These are phyloP conservation scores for Thielaviopsis musarum DNA, from an alignment of 2,329 filamentous ascomycete species.

Conservation along the genomic window DNA sequence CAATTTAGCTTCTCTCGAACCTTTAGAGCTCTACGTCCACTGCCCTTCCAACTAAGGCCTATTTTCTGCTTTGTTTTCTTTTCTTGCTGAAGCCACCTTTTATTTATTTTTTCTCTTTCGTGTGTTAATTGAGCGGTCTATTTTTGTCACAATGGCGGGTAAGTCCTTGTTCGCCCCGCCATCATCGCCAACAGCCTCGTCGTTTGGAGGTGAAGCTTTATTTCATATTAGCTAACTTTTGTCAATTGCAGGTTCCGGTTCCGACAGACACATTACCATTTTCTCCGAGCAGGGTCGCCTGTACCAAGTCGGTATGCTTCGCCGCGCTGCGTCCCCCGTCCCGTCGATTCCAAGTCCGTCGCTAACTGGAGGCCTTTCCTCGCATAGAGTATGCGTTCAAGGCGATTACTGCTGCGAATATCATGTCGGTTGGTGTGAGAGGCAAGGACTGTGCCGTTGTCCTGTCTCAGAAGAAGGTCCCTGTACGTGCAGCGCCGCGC, in stretches of 20 bases:
- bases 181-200: not conserved
- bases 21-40: not conserved
- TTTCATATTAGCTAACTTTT: not conserved
- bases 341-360: conserved; percentile 1
- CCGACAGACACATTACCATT: conserved; percentile 98
- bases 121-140: not conserved
- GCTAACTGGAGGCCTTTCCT: not conserved
- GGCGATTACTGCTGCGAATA: conserved; percentile 96
- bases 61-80: not conserved
- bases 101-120: not conserved
- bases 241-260: conserved; percentile 39
- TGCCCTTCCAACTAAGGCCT: not conserved
- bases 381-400: conserved; percentile 96
- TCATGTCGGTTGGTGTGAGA: conserved; percentile 89
- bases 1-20: not conserved
- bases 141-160: conserved; percentile 11
- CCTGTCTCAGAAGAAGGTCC: conserved; percentile 98
- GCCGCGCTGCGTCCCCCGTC: not conserved
- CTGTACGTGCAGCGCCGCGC: conserved; percentile 42
- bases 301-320: conserved; percentile 90
- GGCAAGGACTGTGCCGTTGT: conserved; percentile 97
- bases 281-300: conserved; percentile 97
- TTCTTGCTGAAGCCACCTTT: conserved; percentile 1
- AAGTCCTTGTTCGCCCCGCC: conserved; percentile 6
- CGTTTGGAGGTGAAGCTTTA: not conserved